These are phyloP conservation scores for Tetraselmis striata DNA, from an alignment of 139 green algal species.

Conservation along the genomic window DNA sequence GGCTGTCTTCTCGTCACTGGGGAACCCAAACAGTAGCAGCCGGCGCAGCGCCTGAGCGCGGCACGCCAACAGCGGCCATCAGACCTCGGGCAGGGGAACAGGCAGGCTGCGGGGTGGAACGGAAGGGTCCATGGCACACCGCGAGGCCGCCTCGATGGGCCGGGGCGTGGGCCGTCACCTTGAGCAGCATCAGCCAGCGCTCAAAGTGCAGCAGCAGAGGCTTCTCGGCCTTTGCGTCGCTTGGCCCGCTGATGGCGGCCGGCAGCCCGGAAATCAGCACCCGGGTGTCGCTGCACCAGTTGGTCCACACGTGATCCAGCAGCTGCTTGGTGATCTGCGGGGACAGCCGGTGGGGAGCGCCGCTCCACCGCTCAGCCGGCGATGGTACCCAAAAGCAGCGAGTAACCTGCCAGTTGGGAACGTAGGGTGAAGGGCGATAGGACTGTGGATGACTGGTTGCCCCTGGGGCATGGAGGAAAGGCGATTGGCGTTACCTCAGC, in stretches of 20 bases:
- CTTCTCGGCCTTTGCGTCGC: constrained; percentile 6
- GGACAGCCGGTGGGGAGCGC: neutral
- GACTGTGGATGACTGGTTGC: too few relatives aligned
- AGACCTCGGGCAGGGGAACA: too few relatives aligned
- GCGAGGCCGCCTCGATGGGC: too few relatives aligned
- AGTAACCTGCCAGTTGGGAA: too few relatives aligned
- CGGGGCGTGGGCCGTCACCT: too few relatives aligned
- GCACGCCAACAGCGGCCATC: neutral
- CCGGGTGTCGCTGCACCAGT: constrained; percentile 63
- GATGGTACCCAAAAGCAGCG: too few relatives aligned
- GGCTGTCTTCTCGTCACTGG: constrained; percentile 48
- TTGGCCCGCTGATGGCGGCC: neutral
- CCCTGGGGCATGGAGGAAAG: neutral
- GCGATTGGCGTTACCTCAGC: constrained; percentile 37
- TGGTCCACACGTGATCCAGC: constrained; percentile 62
- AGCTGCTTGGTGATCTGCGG: constrained; percentile 55
- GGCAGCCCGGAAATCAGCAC: constrained; percentile 40
- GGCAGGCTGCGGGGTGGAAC: too few relatives aligned
- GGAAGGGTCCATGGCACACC: too few relatives aligned
- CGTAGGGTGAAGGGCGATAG: too few relatives aligned
- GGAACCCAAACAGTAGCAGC: constrained; percentile 76
- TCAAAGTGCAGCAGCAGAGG: constrained; percentile 55
- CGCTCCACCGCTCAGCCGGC: too few relatives aligned
- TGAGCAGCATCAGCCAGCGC: constrained; percentile 84
- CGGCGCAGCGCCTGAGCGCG: constrained; percentile 54